Evolutionary conservation across 306 rosid genomes (phyloP).

Genomic region (Lathyrus tuberosus): DNA sequence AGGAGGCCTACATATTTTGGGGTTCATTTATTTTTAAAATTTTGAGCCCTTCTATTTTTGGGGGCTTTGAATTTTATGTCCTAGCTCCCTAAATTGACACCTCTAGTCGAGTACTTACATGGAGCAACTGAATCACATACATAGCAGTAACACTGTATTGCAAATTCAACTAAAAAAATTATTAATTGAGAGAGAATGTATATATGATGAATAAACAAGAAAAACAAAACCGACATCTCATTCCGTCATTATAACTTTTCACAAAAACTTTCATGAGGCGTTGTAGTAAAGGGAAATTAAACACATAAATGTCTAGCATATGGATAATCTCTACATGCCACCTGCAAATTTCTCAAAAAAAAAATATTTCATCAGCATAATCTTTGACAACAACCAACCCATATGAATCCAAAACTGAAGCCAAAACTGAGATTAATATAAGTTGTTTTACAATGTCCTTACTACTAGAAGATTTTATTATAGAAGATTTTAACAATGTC

Average conservation of each 20-base stretch:
- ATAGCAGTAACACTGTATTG: conserved; percentile 70
- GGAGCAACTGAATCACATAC: no score
- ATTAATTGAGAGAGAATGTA: background rate
- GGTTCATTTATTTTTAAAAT: no score
- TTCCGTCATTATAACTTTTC: conserved; percentile 47
- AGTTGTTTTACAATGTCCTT: no score
- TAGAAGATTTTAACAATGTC: no score
- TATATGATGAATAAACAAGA: background rate
- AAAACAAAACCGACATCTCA: background rate
- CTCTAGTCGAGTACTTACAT: no score
- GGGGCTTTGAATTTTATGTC: no score
- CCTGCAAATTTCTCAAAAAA: conserved; percentile 42
- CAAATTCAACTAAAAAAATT: conserved; percentile 26
- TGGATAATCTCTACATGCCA: conserved; percentile 77
- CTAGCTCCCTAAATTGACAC: no score
- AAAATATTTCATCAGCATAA: conserved; percentile 8
- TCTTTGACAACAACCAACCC: background rate
- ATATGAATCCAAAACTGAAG: conserved; percentile 3
- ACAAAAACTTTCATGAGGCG: conserved; percentile 59
- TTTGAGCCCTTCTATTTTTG: no score
- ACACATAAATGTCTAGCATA: conserved; percentile 72
- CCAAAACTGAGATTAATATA: background rate
- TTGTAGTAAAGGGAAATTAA: conserved; percentile 55
- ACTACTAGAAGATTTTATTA: no score
- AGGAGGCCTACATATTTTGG: no score